Evolutionary conservation across 495 filamentous ascomycete genomes (phyloP), one percentile per base, ranked within the genome.

Genomic region (Neurospora sp.): DNA sequence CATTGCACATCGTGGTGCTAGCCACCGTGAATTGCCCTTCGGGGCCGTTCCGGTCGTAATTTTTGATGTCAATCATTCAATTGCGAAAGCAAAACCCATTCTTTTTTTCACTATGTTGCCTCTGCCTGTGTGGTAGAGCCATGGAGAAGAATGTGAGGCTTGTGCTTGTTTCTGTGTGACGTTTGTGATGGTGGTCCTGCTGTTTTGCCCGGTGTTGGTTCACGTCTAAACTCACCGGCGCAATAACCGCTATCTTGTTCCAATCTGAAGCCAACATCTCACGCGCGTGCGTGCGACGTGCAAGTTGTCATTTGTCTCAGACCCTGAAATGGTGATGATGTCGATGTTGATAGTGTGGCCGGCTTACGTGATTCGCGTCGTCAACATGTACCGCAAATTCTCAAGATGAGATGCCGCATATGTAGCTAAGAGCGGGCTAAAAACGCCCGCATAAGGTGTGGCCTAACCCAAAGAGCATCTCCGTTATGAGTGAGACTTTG

Each of bases 21-120:
- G 61, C 75, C 53, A 59, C 44, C 68, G 68, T 80, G 72, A 74
- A 81, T 80, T 82, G 79, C 78, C 79, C 79, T 81, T 81, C 79
- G 80, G 80, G 80, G 77, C 78, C 80, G 79, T 81, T 74, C 72
- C 73, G 77, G 78, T 78, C 76, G 75, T 41, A 82, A 82, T 82
- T 82, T 82, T 82, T 81, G 79, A 73, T 81, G 48, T 73, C 73
- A 61, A 31, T 22, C 20, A 53, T 20, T 22, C 22, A 5, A 27
- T 8, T 61, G 11, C 53, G 22, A 31, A 16, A 31, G 46, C 46
- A 16, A 59, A 66, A 42, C 71, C 41, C 22, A 69, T 71, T 70
- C 31, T 35, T 73, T 79, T 59, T 79, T 81, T 81, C 79, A 72
- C 75, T 81, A 27, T 81, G 76, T 0, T 27, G 71, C 73, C 73